Evolutionary conservation across 2,329 filamentous ascomycete genomes (phyloP), one percentile per base, ranked within the genome.

Genomic region (Neofusicoccum kwambonambiense): DNA sequence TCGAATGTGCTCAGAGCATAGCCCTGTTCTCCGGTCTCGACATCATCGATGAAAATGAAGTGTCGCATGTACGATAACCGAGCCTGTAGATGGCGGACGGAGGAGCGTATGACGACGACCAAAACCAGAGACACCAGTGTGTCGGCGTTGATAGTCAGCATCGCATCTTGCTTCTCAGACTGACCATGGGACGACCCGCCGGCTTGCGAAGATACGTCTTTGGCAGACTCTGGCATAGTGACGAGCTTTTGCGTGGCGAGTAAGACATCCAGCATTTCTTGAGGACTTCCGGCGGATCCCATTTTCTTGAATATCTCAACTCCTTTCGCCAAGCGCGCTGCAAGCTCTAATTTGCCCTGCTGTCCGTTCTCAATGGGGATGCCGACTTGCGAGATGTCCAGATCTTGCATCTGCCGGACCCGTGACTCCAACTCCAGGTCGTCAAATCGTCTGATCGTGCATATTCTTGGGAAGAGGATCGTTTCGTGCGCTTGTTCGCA

Each of bases 1-100:
- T 99, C 95, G 66, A 98, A 92, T 0, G 95, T 99, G 77, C 94
- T 98, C 58, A 99, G 78, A 0, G 94, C 93, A 77, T 99, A 99
- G 8, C 95, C 95, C 82, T 96, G 90, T 78, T 99, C 95, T 56
- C 95, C 95, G 67, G 89, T 96, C 69, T 99, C 95, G 8, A 99
- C 93, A 78, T 99, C 95, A 71, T 98, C 95, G 58, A 97, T 93
- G 77, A 97, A 99, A 69, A 97, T 95, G 74, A 97, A 99, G 72
- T 96, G 92, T 49, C 94, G 90, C 84, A 98, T 97, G 75, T 98
- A 99, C n/a, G 90, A 84, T 52, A 99, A 81, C 19, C 94, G 87
- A 3, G 95, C 93, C 71, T 97, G 92, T 8, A 99, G 82, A 77
- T 97, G 90, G 65, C 91, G 88, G 31, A 96, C 88, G 66, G 95